phyloP scores from a whole-genome alignment of 306 rosid genomes.

The Glycine tomentella region DNA sequence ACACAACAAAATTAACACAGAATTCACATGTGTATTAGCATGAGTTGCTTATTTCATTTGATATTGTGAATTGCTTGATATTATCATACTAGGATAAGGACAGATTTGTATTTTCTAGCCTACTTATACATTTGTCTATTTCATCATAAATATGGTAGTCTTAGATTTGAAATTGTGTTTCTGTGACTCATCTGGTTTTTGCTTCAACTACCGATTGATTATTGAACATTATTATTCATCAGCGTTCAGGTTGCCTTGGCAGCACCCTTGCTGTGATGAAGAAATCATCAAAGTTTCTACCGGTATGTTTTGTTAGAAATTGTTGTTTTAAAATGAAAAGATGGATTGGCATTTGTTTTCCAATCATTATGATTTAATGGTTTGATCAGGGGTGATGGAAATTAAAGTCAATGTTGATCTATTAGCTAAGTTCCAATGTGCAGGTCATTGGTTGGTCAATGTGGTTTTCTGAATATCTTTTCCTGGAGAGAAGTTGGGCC shows the following conservation, averaged over 20 bases:
- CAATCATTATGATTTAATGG: conserved; percentile 10
- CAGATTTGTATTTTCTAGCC: neutral
- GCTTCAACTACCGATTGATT: conserved; percentile 45
- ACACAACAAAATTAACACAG: conserved; percentile 14
- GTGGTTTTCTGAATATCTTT: conserved; percentile 98
- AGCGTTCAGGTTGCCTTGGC: conserved; percentile 96
- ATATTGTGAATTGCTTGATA: neutral
- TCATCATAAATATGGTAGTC: conserved; percentile 8
- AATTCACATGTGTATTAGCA: neutral
- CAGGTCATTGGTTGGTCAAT: conserved; percentile 99
- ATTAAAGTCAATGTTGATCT: conserved; percentile 29
- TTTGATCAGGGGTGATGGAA: conserved; percentile 5
- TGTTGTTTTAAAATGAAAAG: conserved; percentile 27
- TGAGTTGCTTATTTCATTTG: conserved; percentile 16
- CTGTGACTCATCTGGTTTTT: conserved; percentile 27
- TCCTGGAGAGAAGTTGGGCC: conserved; percentile 95
- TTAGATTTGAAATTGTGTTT: conserved; percentile 28
- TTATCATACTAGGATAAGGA: neutral
- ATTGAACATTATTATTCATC: conserved; percentile 45
- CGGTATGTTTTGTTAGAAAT: conserved; percentile 60
- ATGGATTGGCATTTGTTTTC: conserved; percentile 19
- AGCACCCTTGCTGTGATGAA: conserved; percentile 94
- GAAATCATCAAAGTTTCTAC: conserved; percentile 85
- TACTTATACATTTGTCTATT: conserved; percentile 10
- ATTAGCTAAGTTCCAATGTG: conserved; percentile 28